These are phyloP conservation scores for Cutaneotrichosporon cavernicola DNA, from an alignment of 1,284 basidiomycete genomes.

Conservation along the genomic window DNA sequence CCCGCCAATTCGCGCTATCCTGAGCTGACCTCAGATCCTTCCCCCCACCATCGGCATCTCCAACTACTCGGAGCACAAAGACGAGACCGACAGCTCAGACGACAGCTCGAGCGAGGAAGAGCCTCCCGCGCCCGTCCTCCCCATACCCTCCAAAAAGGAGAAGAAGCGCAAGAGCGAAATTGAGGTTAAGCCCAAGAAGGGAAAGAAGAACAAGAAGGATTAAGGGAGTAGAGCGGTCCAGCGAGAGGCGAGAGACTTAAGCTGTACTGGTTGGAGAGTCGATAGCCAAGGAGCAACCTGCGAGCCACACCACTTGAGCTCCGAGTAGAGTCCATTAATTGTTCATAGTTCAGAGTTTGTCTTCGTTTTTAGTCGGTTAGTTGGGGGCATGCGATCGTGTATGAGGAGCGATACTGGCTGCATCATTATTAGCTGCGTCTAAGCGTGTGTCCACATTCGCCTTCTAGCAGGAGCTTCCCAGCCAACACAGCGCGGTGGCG, in stretches of 20 bases:
- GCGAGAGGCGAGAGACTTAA: background rate
- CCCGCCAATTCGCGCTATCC: too few relatives aligned
- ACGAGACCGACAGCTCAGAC: constrained; percentile 22
- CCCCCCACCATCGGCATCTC: constrained; percentile 9
- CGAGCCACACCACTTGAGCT: background rate
- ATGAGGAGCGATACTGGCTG: too few relatives aligned
- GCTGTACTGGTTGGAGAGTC: background rate
- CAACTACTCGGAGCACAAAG: constrained; percentile 10
- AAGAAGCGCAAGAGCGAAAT: constrained; percentile 23
- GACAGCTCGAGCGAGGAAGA: constrained; percentile 17
- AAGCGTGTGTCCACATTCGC: too few relatives aligned
- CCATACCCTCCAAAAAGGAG: constrained; percentile 34
- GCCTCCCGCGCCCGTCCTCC: constrained; percentile 24
- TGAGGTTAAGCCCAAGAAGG: constrained; percentile 4
- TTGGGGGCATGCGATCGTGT: background rate
- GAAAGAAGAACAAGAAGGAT: constrained; percentile 16
- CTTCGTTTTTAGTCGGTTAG: constrained; percentile 1
- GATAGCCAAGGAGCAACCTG: background rate
- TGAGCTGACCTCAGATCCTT: background rate
- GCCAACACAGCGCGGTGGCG: too few relatives aligned
- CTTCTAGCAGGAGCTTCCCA: too few relatives aligned
- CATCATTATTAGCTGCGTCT: too few relatives aligned
- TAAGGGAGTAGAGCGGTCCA: background rate
- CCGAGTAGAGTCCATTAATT: background rate
- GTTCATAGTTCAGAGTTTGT: background rate